phyloP scores from a whole-genome alignment of 495 filamentous ascomycete species.

The Immersiella caudata region DNA sequence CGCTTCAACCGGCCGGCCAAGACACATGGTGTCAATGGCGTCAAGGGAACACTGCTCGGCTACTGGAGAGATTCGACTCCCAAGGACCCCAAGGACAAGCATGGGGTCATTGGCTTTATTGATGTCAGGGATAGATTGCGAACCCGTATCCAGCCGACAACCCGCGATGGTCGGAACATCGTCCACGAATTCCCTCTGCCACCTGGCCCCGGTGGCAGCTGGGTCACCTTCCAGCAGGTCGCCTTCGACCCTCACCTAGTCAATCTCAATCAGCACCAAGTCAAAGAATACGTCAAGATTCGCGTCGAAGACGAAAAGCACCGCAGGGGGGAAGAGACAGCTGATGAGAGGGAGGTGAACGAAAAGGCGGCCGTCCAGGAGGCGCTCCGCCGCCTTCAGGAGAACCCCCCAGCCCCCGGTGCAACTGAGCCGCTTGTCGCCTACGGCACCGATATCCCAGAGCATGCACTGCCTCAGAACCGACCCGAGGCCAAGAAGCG shows the following conservation, averaged over 20 bases:
- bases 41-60: slow-evolving; percentile 53
- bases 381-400: slow-evolving; percentile 41
- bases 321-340: slow-evolving; percentile 25
- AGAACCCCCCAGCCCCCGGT: slow-evolving; percentile 42
- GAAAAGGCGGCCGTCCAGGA: slow-evolving; percentile 39
- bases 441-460: slow-evolving; percentile 48
- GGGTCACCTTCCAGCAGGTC: slow-evolving; percentile 57
- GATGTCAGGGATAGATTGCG: slow-evolving; percentile 56
- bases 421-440: slow-evolving; percentile 42
- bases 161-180: slow-evolving; percentile 43
- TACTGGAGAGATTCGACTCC: slow-evolving; percentile 57
- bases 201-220: slow-evolving; percentile 56
- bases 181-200: slow-evolving; percentile 46
- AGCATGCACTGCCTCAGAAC: slow-evolving; percentile 33
- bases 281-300: slow-evolving; percentile 60
- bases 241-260: slow-evolving; percentile 54
- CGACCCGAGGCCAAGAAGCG: slow-evolving; percentile 45
- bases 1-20: slow-evolving; percentile 30
- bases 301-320: slow-evolving; percentile 37
- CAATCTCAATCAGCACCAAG: slow-evolving; percentile 47
- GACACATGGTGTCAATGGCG: slow-evolving; percentile 33
- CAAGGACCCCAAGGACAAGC: slow-evolving; percentile 45
- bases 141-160: slow-evolving; percentile 50
- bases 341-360: slow-evolving; percentile 32
- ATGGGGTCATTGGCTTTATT: slow-evolving; percentile 58